Evolutionary conservation across 2,329 filamentous ascomycete genomes (phyloP), one percentile per base, ranked within the genome.

Genomic region (Cladosporium sp.): DNA sequence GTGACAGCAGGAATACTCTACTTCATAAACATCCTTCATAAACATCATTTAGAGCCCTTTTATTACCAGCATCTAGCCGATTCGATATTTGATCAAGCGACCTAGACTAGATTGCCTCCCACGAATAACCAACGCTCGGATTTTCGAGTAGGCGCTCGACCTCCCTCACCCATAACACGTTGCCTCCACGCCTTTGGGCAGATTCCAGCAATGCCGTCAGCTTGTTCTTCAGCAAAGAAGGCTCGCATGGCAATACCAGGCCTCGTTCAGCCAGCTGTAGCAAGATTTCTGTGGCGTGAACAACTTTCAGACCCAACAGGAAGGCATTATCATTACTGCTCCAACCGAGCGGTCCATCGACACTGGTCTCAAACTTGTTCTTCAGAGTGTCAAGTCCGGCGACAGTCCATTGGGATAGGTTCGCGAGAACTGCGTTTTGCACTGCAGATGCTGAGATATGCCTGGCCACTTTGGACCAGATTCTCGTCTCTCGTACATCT

Each of bases 271-370:
- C 15, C 28, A 50, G 12, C 17, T 34, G 30, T 58, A 76, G 55
- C 37, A 79, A 66, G 9, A 75, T 69, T n/a, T 76, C 74, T 8
- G 73, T 69, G 8, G 70, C 72, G 58, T 73, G 75, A 5, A 82
- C 59, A 0, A 82, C 69, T 19, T 73, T 67, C 61, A 80, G 65
- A 0, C 82, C 83, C 42, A 88, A 74, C 2, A 81, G 79, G 70
- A 92, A 93, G 1, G 87, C 83, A 30, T 86, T 83, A 0, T 85
- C 80, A 58, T 86, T 85, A 1, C 87, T 86, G 1, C 83, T 82
- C 86, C 88, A 92, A 6, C 90, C 89, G 36, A 95, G 74, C 8
- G 88, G 80, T 0, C 88, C 87, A 67, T 91, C 88, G 1, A 70
- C 68, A 19, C 79, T 72, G 0, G 62, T 62, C 2, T 67, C 64